These are phyloP conservation scores for Microcyclospora tardicrescens DNA, from an alignment of 2,329 filamentous ascomycete genomes.

Conservation along the genomic window DNA sequence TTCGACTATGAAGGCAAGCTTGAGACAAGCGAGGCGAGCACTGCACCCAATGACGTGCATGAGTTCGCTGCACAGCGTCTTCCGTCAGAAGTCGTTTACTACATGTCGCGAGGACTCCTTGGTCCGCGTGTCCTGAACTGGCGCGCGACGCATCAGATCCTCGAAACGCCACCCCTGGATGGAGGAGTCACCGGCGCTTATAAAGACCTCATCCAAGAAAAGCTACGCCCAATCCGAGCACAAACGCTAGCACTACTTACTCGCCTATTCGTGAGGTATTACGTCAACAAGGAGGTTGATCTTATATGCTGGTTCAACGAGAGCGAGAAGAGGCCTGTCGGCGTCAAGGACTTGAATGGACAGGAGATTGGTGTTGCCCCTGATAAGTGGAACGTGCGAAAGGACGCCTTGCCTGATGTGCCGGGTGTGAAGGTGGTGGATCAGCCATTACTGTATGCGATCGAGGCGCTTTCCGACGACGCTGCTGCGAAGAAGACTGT, in stretches of 20 bases:
- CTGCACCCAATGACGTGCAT: constrained; percentile 70
- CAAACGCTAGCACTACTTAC: constrained; percentile 67
- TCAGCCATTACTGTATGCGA: constrained; percentile 34
- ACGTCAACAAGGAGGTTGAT: constrained; percentile 64
- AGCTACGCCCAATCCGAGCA: constrained; percentile 62
- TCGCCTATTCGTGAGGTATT: constrained; percentile 68
- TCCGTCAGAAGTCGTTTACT: constrained; percentile 80
- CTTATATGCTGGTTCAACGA: constrained; percentile 76
- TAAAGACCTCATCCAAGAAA: constrained; percentile 59
- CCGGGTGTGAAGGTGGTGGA: constrained; percentile 9
- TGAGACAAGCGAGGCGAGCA: constrained; percentile 57
- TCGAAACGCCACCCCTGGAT: constrained; percentile 73
- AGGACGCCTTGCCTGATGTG: constrained; percentile 8
- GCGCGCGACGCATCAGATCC: constrained; percentile 66
- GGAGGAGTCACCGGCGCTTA: constrained; percentile 71
- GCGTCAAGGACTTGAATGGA: constrained; percentile 11
- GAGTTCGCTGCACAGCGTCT: constrained; percentile 83
- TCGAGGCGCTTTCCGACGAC: constrained; percentile 51
- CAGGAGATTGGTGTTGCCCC: constrained; percentile 16
- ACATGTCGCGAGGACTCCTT: constrained; percentile 72
- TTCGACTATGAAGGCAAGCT: constrained; percentile 67
- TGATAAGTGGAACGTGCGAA: constrained; percentile 60
- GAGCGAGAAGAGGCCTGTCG: constrained; percentile 42
- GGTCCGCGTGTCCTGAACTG: constrained; percentile 67
- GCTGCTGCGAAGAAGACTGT: constrained; percentile 60